These are phyloP conservation scores for Mortierella sp. DNA, from an alignment of 371 early-diverging fungal species.

Conservation along the genomic window DNA sequence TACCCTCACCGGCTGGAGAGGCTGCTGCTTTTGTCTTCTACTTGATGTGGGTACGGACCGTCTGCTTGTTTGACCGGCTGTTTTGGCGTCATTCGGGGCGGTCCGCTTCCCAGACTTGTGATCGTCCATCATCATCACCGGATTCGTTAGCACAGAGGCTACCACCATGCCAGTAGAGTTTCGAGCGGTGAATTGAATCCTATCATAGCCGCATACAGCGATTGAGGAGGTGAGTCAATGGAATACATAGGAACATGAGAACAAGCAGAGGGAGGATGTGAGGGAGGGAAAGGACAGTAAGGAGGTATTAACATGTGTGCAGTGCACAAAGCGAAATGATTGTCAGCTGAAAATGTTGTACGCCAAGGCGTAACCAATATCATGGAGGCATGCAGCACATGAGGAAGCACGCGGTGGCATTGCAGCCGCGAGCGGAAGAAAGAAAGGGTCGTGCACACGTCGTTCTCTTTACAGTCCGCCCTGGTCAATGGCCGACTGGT, in stretches of 20 bases:
- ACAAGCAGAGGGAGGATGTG: background rate
- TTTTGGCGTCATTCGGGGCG: slow-evolving; percentile 33
- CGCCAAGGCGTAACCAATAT: background rate
- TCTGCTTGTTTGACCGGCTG: slow-evolving; percentile 10
- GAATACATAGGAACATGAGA: background rate
- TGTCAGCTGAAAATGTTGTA: slow-evolving; percentile 27
- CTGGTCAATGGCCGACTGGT: too few relatives aligned
- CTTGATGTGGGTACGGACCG: slow-evolving; percentile 6
- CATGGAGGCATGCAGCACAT: background rate
- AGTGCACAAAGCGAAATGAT: background rate
- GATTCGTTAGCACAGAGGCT: slow-evolving; percentile 90
- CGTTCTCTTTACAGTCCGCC: too few relatives aligned
- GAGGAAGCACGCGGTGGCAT: background rate
- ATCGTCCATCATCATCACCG: slow-evolving; percentile 96
- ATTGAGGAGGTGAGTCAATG: too few relatives aligned
- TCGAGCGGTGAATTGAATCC: slow-evolving; percentile 79
- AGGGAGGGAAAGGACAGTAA: background rate
- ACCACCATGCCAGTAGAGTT: slow-evolving; percentile 76
- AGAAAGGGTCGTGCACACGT: too few relatives aligned
- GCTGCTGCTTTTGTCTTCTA: slow-evolving; percentile 14
- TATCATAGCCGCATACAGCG: slow-evolving; percentile 1
- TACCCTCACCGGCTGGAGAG: background rate
- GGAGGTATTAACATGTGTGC: slow-evolving; percentile 20
- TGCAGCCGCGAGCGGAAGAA: too few relatives aligned
- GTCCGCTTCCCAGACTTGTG: slow-evolving; percentile 86